phyloP scores from a whole-genome alignment of 805 yeast species.

The Wickerhamomyces bisporus region DNA sequence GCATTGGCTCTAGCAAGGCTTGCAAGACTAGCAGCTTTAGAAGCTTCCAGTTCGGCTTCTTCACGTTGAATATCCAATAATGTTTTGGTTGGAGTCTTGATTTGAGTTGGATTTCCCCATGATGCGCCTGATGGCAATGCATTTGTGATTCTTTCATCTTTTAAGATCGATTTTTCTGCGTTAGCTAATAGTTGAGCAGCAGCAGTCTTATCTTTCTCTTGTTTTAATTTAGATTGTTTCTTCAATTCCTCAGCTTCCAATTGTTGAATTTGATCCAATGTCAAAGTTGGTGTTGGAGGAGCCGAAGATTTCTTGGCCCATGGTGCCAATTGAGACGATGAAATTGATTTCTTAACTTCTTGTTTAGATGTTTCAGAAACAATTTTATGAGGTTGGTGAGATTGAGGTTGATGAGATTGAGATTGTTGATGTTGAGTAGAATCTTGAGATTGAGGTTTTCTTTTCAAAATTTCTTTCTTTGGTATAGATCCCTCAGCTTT shows the following conservation, averaged over 20 bases:
- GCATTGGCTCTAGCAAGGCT: conserved; percentile 5
- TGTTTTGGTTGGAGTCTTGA: conserved; percentile 38
- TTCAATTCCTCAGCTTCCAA: conserved; percentile 41
- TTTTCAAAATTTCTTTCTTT: conserved; percentile 1
- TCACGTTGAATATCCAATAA: conserved; percentile 60
- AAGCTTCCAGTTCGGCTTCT: conserved; percentile 36
- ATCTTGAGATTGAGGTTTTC: not conserved
- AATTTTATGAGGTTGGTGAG: not conserved
- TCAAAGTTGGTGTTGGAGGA: conserved; percentile 31
- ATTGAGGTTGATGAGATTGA: not conserved
- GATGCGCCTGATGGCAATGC: conserved; percentile 29
- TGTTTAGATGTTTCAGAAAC: conserved; percentile 5
- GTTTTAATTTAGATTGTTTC: conserved; percentile 33
- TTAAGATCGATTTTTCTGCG: conserved; percentile 13
- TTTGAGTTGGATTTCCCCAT: conserved; percentile 30
- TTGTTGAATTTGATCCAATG: conserved; percentile 48
- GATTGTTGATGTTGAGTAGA: conserved; percentile 5
- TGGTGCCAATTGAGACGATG: conserved; percentile 37
- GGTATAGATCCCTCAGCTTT: not conserved
- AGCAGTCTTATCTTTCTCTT: conserved; percentile 15
- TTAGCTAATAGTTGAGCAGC: conserved; percentile 19
- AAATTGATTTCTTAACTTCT: conserved; percentile 6
- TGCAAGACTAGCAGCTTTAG: conserved; percentile 23
- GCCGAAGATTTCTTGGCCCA: conserved; percentile 40
- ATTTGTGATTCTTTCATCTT: conserved; percentile 14